Base-by-base conservation (phyloP, 768 basidiomycete species). In the Lactifluus echinatus region DNA sequence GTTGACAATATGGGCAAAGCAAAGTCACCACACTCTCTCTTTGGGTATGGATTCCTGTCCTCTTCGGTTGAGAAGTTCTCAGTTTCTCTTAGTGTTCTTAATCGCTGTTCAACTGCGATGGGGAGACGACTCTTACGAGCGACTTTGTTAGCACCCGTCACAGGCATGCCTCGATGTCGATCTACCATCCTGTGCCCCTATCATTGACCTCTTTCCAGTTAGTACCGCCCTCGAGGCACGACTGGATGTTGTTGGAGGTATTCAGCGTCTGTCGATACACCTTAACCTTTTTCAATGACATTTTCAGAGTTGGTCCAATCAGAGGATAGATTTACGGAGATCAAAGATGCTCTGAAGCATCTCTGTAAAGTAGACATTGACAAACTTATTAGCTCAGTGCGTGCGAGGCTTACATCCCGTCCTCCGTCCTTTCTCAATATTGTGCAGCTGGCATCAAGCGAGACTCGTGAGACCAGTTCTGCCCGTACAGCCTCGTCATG, bases 71-170 rank as follows among this genome's bases (percentile, higher is more conserved):
- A 40, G 26, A 36, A 55, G 43, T 33, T 12, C 39, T 45, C 26
- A 44, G 33, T 12, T 36, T 29, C 15, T 37, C 17, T 19, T 63
- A 89, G 90, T 6, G 72, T 80, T 29, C 69, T 92, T 47, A 89
- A 97, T 65, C 76, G 87, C 59, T 93, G 91, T 0, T 89, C 78
- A 64, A 97, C 94, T 0, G 84, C 93, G 0, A 97, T 97, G 93
- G 95, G 86, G 1, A 72, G 83, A 2, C 79, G 95, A 8, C 77
- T 94, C 37, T 70, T 97, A 39, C 79, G 89, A 50, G 79, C 84
- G 19, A 93, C 84, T 58, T 76, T 97, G 34, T 75, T 96, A 14
- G 85, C 93, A 12, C 93, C 93, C 0, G 75, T 87, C 29, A 89
- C 85, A 50, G 78, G 90, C 84, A 64, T n/a, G 33, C 37, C 48